Evolutionary conservation across 768 basidiomycete species (phyloP), one percentile per base, ranked within the genome.

Genomic region (Sutorius australiensis): DNA sequence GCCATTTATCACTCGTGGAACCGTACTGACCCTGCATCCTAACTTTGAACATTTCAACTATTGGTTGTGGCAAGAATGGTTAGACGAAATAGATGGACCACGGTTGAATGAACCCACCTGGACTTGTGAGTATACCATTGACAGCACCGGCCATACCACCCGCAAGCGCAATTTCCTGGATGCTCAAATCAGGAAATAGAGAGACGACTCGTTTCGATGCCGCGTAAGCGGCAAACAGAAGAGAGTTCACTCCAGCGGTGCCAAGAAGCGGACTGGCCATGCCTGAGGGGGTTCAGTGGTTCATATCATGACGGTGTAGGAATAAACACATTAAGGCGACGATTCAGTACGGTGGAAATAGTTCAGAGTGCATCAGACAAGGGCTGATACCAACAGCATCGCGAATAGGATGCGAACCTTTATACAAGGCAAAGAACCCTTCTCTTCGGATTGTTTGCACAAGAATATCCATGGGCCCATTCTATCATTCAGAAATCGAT

Each of bases 21-120:
- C 95, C 95, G 61, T 97, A 95, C 66, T 98, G 91, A 7, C 89
- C 94, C 71, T 97, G 95, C 95, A 97, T 97, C 16, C 91, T 81
- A 28, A 98, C 92, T 72, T 99, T 98, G 76, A 98, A 98, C 89
- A 98, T 92, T 72, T 99, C 97, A 46, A 93, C 91, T 92, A 55
- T 48, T 39, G 55, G 13, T 34, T 14, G 3, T 10, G 17, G 30
- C 2, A 7, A 36, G 16, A 36, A 28, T 24, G 21, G 28, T 28
- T 16, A 16, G 19, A 31, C 5, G 4, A 31, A 24, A n/a, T 6
- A 19, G 30, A 41, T 34, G 31, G 24, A n/a, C 12, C 12, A 27
- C 12, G 24, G 34, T 38, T 9, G n/a, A 39, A 19, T 10, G 36
- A 11, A 60, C 74, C 40, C 30, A 86, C 85, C 93, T 48, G 97